These are phyloP conservation scores for Magnusiomyces tetraspermus DNA, from an alignment of 1,139 yeast species.

Conservation along the genomic window DNA sequence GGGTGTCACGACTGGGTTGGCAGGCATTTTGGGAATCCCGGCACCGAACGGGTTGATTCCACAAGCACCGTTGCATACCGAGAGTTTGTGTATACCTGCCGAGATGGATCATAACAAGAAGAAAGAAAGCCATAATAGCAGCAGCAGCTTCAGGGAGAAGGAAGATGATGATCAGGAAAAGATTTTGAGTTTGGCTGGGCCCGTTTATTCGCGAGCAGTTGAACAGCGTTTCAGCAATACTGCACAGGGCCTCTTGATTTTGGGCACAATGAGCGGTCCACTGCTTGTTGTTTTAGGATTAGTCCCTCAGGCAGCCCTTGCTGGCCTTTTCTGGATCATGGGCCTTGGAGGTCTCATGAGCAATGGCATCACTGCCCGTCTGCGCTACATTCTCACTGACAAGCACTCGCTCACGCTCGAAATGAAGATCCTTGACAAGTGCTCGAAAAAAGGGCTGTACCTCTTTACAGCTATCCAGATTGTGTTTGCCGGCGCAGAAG, in stretches of 20 bases:
- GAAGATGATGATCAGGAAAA: constrained; percentile 8
- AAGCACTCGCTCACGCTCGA: constrained; percentile 29
- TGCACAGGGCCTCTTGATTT: constrained; percentile 69
- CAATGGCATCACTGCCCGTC: constrained; percentile 53
- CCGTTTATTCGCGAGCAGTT: constrained; percentile 44
- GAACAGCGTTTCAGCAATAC: constrained; percentile 85
- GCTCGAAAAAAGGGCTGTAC: constrained; percentile 36
- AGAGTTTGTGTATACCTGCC: constrained; percentile 51
- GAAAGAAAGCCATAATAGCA: no score
- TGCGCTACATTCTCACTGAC: constrained; percentile 61
- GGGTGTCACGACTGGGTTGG: constrained; percentile 76
- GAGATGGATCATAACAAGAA: constrained; percentile 33
- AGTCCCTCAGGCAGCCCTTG: constrained; percentile 89
- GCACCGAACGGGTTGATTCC: constrained; percentile 96
- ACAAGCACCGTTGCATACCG: constrained; percentile 91
- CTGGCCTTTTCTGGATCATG: constrained; percentile 91
- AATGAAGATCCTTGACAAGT: constrained; percentile 20
- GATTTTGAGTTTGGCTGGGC: background rate
- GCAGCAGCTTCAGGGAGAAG: constrained; percentile 12
- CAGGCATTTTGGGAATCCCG: constrained; percentile 84
- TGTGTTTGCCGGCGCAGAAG: constrained; percentile 57
- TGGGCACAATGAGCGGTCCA: constrained; percentile 88
- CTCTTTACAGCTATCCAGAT: constrained; percentile 38
- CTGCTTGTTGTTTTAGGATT: constrained; percentile 66
- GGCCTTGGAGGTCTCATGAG: constrained; percentile 70